phyloP scores from a whole-genome alignment of 495 filamentous ascomycete species.

The Xylaria nigripes region DNA sequence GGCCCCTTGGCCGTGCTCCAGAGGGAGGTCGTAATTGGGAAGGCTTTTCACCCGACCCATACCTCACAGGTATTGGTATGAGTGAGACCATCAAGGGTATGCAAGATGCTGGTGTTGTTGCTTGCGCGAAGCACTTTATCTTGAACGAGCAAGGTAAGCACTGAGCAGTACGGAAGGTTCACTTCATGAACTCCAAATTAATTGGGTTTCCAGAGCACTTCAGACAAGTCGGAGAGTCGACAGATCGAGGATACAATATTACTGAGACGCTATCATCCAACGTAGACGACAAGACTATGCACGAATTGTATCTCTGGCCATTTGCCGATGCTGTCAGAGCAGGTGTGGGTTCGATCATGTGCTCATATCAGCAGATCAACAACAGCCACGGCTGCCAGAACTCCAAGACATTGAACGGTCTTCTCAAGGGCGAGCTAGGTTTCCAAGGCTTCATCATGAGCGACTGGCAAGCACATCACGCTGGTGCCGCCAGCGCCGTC shows the following conservation, averaged over 20 bases:
- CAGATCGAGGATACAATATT: slow-evolving; percentile 56
- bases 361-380: slow-evolving; percentile 88
- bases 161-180: neutral
- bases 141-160: slow-evolving; percentile 52
- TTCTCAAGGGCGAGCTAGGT: slow-evolving; percentile 84
- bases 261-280: slow-evolving; percentile 65
- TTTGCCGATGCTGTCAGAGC: slow-evolving; percentile 37
- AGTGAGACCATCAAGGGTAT: slow-evolving; percentile 70
- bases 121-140: slow-evolving; percentile 77
- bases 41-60: slow-evolving; percentile 67
- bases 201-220: slow-evolving; percentile 55
- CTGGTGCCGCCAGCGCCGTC: slow-evolving; percentile 65
- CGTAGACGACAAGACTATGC: slow-evolving; percentile 87
- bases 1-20: slow-evolving; percentile 67
- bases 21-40: slow-evolving; percentile 90
- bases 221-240: slow-evolving; percentile 60
- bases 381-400: slow-evolving; percentile 82
- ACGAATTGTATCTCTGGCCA: slow-evolving; percentile 85
- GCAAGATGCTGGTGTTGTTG: slow-evolving; percentile 73
- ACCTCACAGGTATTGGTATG: slow-evolving; percentile 65
- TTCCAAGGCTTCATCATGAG: slow-evolving; percentile 94
- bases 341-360: slow-evolving; percentile 85
- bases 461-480: slow-evolving; percentile 83
- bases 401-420: slow-evolving; percentile 67
- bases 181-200: neutral